Evolutionary conservation across 805 yeast genomes (phyloP), one percentile per base, ranked within the genome.

Genomic region (Tetrapisispora taiwanensis): DNA sequence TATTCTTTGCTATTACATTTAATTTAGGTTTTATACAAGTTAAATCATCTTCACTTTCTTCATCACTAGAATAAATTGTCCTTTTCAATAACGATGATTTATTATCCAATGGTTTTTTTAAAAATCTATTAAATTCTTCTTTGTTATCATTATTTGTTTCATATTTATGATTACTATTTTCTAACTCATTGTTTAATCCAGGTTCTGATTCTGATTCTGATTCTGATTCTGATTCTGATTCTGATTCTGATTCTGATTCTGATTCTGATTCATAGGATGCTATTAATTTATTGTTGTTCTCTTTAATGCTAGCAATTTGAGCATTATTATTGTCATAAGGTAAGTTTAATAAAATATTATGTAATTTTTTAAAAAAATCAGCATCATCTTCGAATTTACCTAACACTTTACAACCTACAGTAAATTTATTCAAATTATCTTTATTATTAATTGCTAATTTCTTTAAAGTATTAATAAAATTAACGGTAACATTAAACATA

Each of bases 361-460:
- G 49, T 4, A 55, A 45, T 13, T 44, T 35, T 3, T 30, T 26
- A 8, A 55, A 35, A 39, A 51, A 50, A 9, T 30, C 35, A 3
- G 52, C 53, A 7, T 52, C 36, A 2, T 50, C 57, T 17, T 51
- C 38, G 39, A 61, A 57, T 20, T 54, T 57, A 3, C 60, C 61
- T 35, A 61, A 30, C 1, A 58, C 61, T 35, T 42, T 46, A 35
- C 62, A 55, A 10, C 57, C 50, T 7, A 37, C 49, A 4, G 50
- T 35, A 41, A 60, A 61, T 20, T 47, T 48, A 12, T 33, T 26
- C 8, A 35, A 30, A 42, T 53, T 49, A 12, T 38, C 37, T 12
- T 35, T 31, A 41, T 53, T 48, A 6, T 46, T 51, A 24, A 18
- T 32, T 10, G 55, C 54, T 17, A 61, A 24, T 38, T 42, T 54